Percentiles rank a stretch among this genome's conserved stretches.
Evolutionary conservation across 768 basidiomycete species (phyloP).

Genomic region (Paxillus involutus): DNA sequence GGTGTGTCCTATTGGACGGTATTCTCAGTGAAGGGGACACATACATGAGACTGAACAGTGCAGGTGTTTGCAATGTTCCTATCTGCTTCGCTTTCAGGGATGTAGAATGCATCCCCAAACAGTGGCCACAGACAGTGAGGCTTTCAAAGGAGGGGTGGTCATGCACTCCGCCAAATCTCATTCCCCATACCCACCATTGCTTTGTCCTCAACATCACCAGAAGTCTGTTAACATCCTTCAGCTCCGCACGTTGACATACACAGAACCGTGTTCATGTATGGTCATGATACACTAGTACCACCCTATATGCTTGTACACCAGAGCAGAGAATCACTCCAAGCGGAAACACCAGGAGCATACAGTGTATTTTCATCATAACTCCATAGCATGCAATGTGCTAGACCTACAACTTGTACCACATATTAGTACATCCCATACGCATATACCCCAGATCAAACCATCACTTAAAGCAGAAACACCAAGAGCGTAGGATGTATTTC

Average conservation of each 20-base stretch:
- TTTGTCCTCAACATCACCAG: background rate
- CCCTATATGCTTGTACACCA: too few species aligned
- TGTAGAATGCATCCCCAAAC: background rate
- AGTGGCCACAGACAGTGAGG: background rate
- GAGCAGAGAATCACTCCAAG: too few species aligned
- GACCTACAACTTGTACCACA: too few species aligned
- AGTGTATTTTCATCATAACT: too few species aligned
- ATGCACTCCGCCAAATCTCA: background rate
- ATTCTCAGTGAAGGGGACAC: conserved; percentile 1
- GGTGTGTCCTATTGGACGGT: background rate
- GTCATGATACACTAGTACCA: too few species aligned
- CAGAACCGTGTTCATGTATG: too few species aligned
- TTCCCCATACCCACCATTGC: background rate
- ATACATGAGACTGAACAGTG: background rate
- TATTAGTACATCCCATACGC: too few species aligned
- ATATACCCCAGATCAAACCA: too few species aligned
- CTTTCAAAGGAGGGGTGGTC: background rate
- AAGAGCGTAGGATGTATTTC: too few species aligned
- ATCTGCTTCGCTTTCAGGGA: background rate
- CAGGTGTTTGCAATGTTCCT: background rate
- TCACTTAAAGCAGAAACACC: too few species aligned
- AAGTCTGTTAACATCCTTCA: background rate
- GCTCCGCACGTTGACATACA: background rate
- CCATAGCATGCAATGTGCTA: too few species aligned
- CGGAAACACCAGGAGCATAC: too few species aligned